These are phyloP conservation scores for Aspergillus sp. DNA, from an alignment of 2,329 filamentous ascomycete genomes.

Conservation along the genomic window DNA sequence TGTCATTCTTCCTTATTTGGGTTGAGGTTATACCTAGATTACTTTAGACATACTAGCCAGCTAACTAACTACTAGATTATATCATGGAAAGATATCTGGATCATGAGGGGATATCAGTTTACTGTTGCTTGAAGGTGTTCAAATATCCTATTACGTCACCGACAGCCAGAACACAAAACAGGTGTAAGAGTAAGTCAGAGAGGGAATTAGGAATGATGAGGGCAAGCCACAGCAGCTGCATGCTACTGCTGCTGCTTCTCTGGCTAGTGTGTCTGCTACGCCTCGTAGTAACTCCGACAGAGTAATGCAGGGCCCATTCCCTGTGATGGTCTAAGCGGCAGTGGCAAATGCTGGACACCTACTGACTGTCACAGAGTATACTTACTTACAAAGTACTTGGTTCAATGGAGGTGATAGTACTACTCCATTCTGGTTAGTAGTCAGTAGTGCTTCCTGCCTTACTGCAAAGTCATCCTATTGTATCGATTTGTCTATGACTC, in stretches of 20 bases:
- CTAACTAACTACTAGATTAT: too few species aligned
- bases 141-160: background rate
- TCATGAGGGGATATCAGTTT: background rate
- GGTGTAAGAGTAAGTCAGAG: background rate
- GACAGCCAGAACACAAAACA: background rate
- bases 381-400: too few species aligned
- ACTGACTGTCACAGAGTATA: background rate
- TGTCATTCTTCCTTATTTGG: background rate
- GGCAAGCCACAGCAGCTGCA: background rate
- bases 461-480: background rate
- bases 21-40: too few species aligned
- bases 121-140: background rate
- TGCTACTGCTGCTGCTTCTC: background rate
- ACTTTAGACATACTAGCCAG: too few species aligned
- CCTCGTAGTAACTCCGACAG: conserved; percentile 1
- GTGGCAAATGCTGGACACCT: conserved; percentile 1
- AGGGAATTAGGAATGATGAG: background rate
- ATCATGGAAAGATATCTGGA: too few species aligned
- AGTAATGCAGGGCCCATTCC: conserved; percentile 4
- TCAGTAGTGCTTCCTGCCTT: background rate
- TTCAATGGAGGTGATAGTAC: background rate
- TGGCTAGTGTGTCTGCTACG: background rate
- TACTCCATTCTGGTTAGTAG: background rate
- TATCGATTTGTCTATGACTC: background rate
- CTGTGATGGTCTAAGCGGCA: background rate